Percentiles rank a stretch among this genome's conserved stretches.
phyloP scores from a whole-genome alignment of 495 filamentous ascomycete species.

The Schizothecium vesticola region DNA sequence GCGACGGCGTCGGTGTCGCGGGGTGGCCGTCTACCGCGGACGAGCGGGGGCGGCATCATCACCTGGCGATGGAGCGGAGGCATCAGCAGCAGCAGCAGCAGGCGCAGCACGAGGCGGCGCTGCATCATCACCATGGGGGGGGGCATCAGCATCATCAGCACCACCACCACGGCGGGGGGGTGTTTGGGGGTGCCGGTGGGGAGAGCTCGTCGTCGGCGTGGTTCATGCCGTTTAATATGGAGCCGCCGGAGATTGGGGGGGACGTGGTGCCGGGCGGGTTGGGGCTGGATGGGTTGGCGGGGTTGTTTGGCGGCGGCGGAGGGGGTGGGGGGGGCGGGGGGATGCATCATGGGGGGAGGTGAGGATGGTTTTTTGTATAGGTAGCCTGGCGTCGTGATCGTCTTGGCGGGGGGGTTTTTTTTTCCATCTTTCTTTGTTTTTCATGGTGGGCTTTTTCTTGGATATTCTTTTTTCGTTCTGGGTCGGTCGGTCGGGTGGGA shows the following conservation, averaged over 20 bases:
- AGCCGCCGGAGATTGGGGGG: slow-evolving; percentile 58
- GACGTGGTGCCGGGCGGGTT: slow-evolving; percentile 39
- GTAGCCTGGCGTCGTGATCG: neutral
- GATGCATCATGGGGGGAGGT: slow-evolving; percentile 25
- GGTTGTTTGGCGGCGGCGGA: slow-evolving; percentile 40
- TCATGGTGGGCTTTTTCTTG: neutral
- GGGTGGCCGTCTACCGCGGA: slow-evolving; percentile 19
- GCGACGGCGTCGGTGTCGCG: slow-evolving; percentile 31
- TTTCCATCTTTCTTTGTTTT: neutral
- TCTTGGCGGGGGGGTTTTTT: neutral
- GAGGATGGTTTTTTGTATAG: neutral
- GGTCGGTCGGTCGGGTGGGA: neutral
- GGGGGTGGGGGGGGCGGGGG: slow-evolving; percentile 16
- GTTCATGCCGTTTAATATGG: slow-evolving; percentile 94
- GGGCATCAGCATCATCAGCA: neutral
- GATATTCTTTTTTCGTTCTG: neutral
- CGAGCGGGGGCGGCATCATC: slow-evolving; percentile 9
- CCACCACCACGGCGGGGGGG: slow-evolving; percentile 9
- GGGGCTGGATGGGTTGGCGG: slow-evolving; percentile 35
- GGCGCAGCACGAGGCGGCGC: neutral
- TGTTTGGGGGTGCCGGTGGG: slow-evolving; percentile 15
- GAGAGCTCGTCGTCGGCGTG: slow-evolving; percentile 52
- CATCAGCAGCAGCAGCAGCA: neutral
- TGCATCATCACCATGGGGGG: neutral
- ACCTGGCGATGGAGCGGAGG: slow-evolving; percentile 7